These are phyloP conservation scores for Phytophthora tentaculata DNA, from an alignment of 352 stramenopile species.

Conservation along the genomic window DNA sequence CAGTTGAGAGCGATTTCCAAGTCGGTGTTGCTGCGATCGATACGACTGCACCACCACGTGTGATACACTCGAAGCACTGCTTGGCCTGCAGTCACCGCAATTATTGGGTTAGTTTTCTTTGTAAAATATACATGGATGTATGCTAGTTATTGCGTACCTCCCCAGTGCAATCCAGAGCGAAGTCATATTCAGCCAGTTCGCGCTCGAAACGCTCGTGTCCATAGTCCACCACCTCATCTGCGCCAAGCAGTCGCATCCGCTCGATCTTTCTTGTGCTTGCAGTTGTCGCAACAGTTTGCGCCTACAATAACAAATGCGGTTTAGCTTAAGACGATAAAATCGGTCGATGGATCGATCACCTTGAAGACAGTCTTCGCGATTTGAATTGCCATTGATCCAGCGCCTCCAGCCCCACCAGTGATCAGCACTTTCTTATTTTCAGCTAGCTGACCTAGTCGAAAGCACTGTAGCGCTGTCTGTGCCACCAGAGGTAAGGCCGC, in stretches of 20 bases:
- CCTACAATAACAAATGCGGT: conserved; percentile 34
- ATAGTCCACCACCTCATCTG: conserved; percentile 80
- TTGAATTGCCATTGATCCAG: conserved; percentile 76
- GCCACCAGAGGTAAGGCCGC: conserved; percentile 67
- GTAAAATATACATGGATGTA: too few species aligned
- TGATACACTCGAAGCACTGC: conserved; percentile 72
- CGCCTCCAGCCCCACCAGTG: conserved; percentile 72
- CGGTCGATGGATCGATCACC: conserved; percentile 21
- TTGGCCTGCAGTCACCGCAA: conserved; percentile 37
- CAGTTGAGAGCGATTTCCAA: conserved; percentile 37
- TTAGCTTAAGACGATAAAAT: too few species aligned
- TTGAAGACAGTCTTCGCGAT: conserved; percentile 83
- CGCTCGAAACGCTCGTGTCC: conserved; percentile 66
- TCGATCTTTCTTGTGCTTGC: conserved; percentile 71
- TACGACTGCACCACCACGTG: conserved; percentile 54
- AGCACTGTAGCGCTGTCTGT: conserved; percentile 57
- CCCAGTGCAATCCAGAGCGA: conserved; percentile 76
- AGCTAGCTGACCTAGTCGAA: conserved; percentile 53
- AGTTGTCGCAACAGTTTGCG: conserved; percentile 73
- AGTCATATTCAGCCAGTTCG: conserved; percentile 76
- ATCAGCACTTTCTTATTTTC: conserved; percentile 79
- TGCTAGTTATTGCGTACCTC: conserved; percentile 62
- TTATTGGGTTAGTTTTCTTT: neutral
- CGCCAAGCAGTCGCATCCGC: conserved; percentile 66
- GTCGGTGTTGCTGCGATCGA: conserved; percentile 70